A percentile compares a stretch with the other conserved stretches of the same genome.
Evolutionary conservation across 257 asterid species (phyloP).

Genomic region (Fraxinus americana): DNA sequence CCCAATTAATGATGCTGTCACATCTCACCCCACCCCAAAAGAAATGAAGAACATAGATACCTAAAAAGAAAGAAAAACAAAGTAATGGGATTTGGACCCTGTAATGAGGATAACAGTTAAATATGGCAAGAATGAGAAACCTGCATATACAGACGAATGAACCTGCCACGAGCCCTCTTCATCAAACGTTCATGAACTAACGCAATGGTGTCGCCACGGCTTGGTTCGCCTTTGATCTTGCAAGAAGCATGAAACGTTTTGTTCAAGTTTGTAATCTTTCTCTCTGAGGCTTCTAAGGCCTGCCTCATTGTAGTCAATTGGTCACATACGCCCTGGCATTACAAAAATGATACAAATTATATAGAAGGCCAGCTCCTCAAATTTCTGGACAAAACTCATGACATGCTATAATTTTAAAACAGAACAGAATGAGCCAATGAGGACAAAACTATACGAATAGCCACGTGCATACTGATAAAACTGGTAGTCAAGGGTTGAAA

Average conservation of each 20-base stretch:
- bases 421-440: not conserved
- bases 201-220: conserved; percentile 46
- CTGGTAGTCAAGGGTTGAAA: conserved; percentile 13
- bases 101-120: conserved; percentile 10
- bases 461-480: not conserved
- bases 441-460: not conserved
- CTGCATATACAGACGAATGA: conserved; percentile 66
- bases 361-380: conserved; percentile 20
- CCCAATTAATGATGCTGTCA: not conserved
- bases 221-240: conserved; percentile 60
- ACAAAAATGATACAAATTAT: conserved; percentile 22
- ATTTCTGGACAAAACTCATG: conserved; percentile 8
- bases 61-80: conserved; percentile 12
- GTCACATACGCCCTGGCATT: conserved; percentile 48
- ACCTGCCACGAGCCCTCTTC: conserved; percentile 51
- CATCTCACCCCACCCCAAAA: conserved; percentile 17
- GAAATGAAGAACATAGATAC: conserved; percentile 7
- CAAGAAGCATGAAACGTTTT: conserved; percentile 52
- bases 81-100: conserved; percentile 14
- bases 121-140: conserved; percentile 36
- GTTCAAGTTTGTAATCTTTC: conserved; percentile 46
- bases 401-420: not conserved
- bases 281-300: conserved; percentile 50
- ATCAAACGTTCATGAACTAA: conserved; percentile 55
- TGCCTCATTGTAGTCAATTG: conserved; percentile 59